These are phyloP conservation scores for Hapsidospora chrysogenum DNA, from an alignment of 495 filamentous ascomycete genomes.

Conservation along the genomic window DNA sequence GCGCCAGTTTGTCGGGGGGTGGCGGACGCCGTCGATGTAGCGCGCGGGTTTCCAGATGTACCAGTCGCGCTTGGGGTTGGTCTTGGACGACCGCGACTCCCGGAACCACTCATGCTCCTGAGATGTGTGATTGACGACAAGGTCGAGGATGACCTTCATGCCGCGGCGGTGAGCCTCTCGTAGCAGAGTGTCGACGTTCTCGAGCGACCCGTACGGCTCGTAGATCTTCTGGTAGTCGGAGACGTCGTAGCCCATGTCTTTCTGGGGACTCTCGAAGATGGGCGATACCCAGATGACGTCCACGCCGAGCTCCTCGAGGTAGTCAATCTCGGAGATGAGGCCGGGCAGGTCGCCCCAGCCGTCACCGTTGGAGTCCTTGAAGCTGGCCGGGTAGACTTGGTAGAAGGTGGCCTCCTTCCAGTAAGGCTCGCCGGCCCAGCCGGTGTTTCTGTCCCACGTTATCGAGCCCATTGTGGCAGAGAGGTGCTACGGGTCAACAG, in stretches of 20 bases:
- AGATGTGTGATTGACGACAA: conserved; percentile 70
- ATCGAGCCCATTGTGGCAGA: not conserved
- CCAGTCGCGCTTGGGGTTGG: conserved; percentile 49
- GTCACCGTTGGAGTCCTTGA: conserved; percentile 49
- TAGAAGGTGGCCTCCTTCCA: conserved; percentile 34
- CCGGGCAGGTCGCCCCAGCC: conserved; percentile 53
- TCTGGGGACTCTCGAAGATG: conserved; percentile 47
- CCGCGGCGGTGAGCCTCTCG: conserved; percentile 24
- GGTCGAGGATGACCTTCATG: conserved; percentile 57
- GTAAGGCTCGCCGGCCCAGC: not conserved
- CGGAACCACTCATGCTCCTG: conserved; percentile 63
- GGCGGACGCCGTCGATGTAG: conserved; percentile 39
- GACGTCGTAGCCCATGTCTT: conserved; percentile 52
- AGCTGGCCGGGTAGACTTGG: conserved; percentile 52
- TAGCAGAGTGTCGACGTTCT: not conserved
- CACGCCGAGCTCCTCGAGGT: conserved; percentile 44
- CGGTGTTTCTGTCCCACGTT: not conserved
- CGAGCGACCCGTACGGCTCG: conserved; percentile 34
- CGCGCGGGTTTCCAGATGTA: conserved; percentile 55
- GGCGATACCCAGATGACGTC: conserved; percentile 57
- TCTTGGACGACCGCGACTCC: conserved; percentile 42
- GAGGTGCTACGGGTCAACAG: no score
- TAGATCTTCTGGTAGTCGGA: conserved; percentile 49
- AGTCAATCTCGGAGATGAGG: conserved; percentile 46
- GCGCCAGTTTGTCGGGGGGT: conserved; percentile 60